Evolutionary conservation across 1,139 yeast species (phyloP).

Genomic region (Dujonia santamariae): DNA sequence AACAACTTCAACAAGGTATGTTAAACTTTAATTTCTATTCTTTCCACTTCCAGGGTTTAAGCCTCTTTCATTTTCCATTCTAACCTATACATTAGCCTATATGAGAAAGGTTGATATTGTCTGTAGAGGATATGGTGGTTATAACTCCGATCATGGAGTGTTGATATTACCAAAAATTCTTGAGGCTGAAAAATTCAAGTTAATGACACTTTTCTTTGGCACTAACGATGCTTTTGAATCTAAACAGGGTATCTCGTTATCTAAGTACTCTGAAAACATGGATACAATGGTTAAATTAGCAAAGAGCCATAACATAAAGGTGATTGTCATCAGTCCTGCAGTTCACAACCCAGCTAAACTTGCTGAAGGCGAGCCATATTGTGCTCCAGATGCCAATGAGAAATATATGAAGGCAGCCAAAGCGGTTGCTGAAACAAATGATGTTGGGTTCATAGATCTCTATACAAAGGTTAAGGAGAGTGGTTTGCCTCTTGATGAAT

Average conservation of each 20-base stretch:
- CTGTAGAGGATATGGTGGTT: constrained; percentile 63
- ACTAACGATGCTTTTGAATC: constrained; percentile 64
- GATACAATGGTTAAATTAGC: constrained; percentile 36
- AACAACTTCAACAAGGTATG: background rate
- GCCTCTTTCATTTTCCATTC: background rate
- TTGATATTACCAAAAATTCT: constrained; percentile 46
- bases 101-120: constrained; percentile 53
- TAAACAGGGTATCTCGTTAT: constrained; percentile 53
- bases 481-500: constrained; percentile 15
- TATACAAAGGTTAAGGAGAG: constrained; percentile 40
- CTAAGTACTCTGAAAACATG: constrained; percentile 47
- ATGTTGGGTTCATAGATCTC: constrained; percentile 53
- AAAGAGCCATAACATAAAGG: constrained; percentile 37
- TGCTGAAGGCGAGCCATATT: constrained; percentile 19
- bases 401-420: constrained; percentile 50
- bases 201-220: constrained; percentile 65
- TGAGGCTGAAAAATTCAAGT: no score
- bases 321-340: constrained; percentile 64
- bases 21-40: no score
- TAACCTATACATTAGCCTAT: constrained; percentile 23
- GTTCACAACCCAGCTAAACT: constrained; percentile 40
- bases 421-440: constrained; percentile 39
- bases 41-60: no score
- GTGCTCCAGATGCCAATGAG: constrained; percentile 28
- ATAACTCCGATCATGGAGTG: constrained; percentile 52